A percentile compares a stretch with the other conserved stretches of the same genome.
phyloP scores from a whole-genome alignment of 495 filamentous ascomycete species.

The Tricharina praecox region DNA sequence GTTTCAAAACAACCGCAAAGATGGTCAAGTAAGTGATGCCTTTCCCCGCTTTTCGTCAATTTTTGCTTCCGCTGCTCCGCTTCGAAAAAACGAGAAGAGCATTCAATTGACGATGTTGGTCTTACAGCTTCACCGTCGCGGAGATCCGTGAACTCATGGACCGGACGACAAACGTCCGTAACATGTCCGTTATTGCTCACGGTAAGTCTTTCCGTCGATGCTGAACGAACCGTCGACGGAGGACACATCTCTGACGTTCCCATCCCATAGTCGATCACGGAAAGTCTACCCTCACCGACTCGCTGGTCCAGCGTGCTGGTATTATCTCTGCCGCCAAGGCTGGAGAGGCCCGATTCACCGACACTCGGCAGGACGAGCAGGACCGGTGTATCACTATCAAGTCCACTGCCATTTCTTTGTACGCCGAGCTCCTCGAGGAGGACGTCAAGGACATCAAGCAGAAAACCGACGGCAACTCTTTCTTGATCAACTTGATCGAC shows the following conservation, averaged over 20 bases:
- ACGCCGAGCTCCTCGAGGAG: slow-evolving; percentile 68
- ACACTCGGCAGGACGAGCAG: slow-evolving; percentile 94
- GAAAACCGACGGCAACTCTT: slow-evolving; percentile 75
- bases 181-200: slow-evolving; percentile 99
- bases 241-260: slow-evolving; percentile 8
- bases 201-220: slow-evolving; percentile 40
- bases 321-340: slow-evolving; percentile 98
- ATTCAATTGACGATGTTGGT: slow-evolving; percentile 17
- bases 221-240: too few species aligned
- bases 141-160: slow-evolving; percentile 92
- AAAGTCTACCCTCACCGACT: slow-evolving; percentile 98
- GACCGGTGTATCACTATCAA: slow-evolving; percentile 99
- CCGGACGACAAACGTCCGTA: slow-evolving; percentile 92
- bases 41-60: too few species aligned
- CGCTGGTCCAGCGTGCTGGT: slow-evolving; percentile 95
- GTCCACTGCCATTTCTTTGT: slow-evolving; percentile 98
- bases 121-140: slow-evolving; percentile 88
- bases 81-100: too few species aligned
- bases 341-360: slow-evolving; percentile 85
- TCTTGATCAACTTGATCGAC: slow-evolving; percentile 99
- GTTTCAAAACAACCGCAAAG: slow-evolving; percentile 55
- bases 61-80: slow-evolving; percentile 8
- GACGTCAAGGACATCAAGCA: slow-evolving; percentile 87
- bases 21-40: slow-evolving; percentile 92
- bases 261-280: slow-evolving; percentile 79